Percentiles rank a stretch among this genome's conserved stretches.
phyloP scores from a whole-genome alignment of 768 basidiomycete genomes.

The Asterophora lycoperdoides region DNA sequence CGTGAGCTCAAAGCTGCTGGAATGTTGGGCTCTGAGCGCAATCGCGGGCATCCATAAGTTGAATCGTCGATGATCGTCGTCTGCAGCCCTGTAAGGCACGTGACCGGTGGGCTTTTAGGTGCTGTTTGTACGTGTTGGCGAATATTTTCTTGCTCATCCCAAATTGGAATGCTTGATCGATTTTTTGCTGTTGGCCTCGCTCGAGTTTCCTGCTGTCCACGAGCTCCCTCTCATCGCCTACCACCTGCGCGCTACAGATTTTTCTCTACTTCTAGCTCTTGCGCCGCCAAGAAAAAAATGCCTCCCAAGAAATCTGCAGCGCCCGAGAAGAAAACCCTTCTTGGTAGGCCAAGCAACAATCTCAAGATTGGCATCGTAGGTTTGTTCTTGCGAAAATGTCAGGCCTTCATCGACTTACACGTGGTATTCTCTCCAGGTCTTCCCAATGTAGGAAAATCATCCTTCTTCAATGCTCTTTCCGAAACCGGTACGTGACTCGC shows the following conservation, averaged over 20 bases:
- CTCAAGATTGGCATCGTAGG: conserved; percentile 99
- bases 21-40: too few species aligned
- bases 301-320: conserved; percentile 82
- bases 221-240: conserved; percentile 6
- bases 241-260: neutral
- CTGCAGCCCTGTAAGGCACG: neutral
- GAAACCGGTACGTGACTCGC: conserved; percentile 64
- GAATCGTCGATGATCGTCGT: neutral
- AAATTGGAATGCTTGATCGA: conserved; percentile 23
- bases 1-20: too few species aligned
- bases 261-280: conserved; percentile 36
- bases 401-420: conserved; percentile 18
- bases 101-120: conserved; percentile 4
- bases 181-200: conserved; percentile 17
- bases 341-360: conserved; percentile 94
- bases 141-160: conserved; percentile 12
- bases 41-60: too few species aligned
- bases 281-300: conserved; percentile 65
- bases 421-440: conserved; percentile 47
- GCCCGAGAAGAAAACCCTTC: conserved; percentile 78
- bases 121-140: conserved; percentile 15
- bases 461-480: conserved; percentile 97
- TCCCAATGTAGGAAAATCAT: conserved; percentile 97
- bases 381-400: conserved; percentile 39
- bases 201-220: conserved; percentile 14